Conservation (phyloP, 2,329 filamentous ascomycete genomes). For the Penicillium sp. region DNA sequence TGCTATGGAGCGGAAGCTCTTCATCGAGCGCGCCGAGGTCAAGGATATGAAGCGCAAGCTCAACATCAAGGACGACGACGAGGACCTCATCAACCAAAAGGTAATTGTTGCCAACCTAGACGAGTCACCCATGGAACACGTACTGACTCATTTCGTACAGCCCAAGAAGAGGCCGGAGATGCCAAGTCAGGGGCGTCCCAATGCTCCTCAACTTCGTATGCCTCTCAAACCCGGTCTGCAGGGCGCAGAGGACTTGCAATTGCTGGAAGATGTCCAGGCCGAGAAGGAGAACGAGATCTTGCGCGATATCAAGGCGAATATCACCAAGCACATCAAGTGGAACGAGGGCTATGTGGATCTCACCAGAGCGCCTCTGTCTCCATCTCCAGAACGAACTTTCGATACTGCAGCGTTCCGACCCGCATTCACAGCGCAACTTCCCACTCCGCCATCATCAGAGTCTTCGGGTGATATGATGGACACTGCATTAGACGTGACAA, state of each 20-base stretch:
- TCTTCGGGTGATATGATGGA: slow-evolving; percentile 47
- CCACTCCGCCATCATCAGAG: slow-evolving; percentile 51
- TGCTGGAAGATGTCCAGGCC: slow-evolving; percentile 71
- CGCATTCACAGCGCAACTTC: slow-evolving; percentile 64
- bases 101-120: slow-evolving; percentile 50
- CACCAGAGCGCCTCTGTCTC: slow-evolving; percentile 80
- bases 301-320: slow-evolving; percentile 79
- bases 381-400: slow-evolving; percentile 64
- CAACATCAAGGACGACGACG: slow-evolving; percentile 87
- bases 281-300: slow-evolving; percentile 81
- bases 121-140: slow-evolving; percentile 31
- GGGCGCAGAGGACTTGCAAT: slow-evolving; percentile 74
- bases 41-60: slow-evolving; percentile 87
- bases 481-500: slow-evolving; percentile 33
- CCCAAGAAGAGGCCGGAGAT: slow-evolving; percentile 70
- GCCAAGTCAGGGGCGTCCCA: slow-evolving; percentile 57
- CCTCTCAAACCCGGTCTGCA: slow-evolving; percentile 69
- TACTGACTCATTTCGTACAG: slow-evolving; percentile 48
- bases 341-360: slow-evolving; percentile 86
- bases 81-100: slow-evolving; percentile 93
- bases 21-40: slow-evolving; percentile 75
- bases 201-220: slow-evolving; percentile 65
- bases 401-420: slow-evolving; percentile 64
- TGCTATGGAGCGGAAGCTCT: slow-evolving; percentile 71
- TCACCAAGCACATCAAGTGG: slow-evolving; percentile 86